Evolutionary conservation across 768 basidiomycete genomes (phyloP).

Genomic region (Serendipita sp.): DNA sequence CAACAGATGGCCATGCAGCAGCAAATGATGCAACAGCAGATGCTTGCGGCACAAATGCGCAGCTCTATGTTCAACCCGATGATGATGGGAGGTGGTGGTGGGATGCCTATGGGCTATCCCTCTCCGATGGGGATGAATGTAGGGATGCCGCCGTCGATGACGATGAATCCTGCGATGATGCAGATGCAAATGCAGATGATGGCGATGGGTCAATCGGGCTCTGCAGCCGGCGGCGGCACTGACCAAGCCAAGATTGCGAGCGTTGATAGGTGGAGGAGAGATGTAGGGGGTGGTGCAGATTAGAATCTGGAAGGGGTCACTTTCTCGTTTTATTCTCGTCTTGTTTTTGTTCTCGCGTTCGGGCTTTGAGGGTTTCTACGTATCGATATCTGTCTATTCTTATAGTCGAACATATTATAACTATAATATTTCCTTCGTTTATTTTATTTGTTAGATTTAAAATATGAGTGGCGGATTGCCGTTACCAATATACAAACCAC

Average conservation of each 20-base stretch:
- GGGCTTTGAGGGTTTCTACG: not conserved
- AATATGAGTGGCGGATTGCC: too few relatives aligned
- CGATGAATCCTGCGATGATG: not conserved
- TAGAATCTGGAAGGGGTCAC: not conserved
- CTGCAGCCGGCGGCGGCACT: not conserved
- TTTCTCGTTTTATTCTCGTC: not conserved
- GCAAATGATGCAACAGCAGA: slow-evolving; percentile 20
- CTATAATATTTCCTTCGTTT: too few relatives aligned
- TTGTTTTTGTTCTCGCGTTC: not conserved
- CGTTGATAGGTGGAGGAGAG: not conserved
- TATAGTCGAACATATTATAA: not conserved
- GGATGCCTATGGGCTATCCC: slow-evolving; percentile 15
- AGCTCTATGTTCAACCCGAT: slow-evolving; percentile 24
- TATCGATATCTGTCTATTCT: not conserved
- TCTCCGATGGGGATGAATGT: not conserved
- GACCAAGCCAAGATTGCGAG: not conserved
- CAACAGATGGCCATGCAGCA: slow-evolving; percentile 26
- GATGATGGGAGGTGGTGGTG: slow-evolving; percentile 38
- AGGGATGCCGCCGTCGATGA: not conserved
- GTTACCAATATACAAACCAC: too few relatives aligned
- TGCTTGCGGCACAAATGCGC: slow-evolving; percentile 38
- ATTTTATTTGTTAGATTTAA: too few relatives aligned
- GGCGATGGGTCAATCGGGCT: not conserved
- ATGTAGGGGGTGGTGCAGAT: not conserved
- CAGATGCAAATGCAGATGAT: not conserved